Evolutionary conservation across 148 eudicot species (phyloP).

Genomic region (Silene latifolia): DNA sequence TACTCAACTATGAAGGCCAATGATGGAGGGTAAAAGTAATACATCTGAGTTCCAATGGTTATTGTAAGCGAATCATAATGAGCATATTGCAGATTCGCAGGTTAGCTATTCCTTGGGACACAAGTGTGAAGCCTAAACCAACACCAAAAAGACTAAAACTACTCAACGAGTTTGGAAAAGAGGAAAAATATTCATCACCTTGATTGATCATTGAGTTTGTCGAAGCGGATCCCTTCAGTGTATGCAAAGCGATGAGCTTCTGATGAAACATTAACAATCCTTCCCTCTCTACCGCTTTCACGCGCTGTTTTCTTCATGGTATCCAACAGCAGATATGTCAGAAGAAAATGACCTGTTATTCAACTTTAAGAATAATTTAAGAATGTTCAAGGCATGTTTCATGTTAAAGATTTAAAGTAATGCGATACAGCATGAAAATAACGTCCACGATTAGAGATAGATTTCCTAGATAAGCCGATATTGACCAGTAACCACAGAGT

Average conservation of each 20-base stretch:
- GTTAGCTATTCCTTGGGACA: neutral
- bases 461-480: neutral
- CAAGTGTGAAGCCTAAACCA: neutral
- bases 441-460: neutral
- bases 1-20: neutral
- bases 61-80: too few relatives aligned
- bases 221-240: slow-evolving; percentile 71
- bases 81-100: neutral
- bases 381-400: neutral
- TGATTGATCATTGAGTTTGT: slow-evolving; percentile 49
- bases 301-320: slow-evolving; percentile 64
- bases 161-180: neutral
- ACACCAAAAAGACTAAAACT: neutral
- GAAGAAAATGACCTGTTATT: slow-evolving; percentile 83
- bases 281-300: slow-evolving; percentile 55
- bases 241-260: slow-evolving; percentile 60
- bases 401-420: neutral
- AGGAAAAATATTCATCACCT: slow-evolving; percentile 26
- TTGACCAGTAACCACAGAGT: neutral
- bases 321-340: slow-evolving; percentile 63
- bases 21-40: neutral
- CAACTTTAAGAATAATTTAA: too few relatives aligned
- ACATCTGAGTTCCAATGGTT: too few relatives aligned
- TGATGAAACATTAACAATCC: slow-evolving; percentile 80
- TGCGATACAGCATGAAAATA: neutral